Conservation (phyloP, 257 asterid genomes). For the Osmanthus fragrans region DNA sequence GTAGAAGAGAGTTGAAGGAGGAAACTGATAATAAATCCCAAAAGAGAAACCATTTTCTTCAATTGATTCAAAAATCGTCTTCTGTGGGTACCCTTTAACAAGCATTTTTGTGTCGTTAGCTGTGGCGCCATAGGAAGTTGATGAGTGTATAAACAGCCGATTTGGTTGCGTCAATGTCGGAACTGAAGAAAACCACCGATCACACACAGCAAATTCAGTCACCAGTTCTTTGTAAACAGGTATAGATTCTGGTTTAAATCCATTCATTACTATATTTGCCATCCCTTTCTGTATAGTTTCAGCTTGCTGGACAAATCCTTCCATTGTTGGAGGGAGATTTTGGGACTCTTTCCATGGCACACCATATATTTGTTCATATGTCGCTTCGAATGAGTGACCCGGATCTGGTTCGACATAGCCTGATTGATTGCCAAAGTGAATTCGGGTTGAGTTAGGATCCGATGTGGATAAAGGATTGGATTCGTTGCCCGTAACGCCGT, state of each 20-base stretch:
- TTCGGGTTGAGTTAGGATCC: conserved; percentile 24
- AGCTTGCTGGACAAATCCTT: conserved; percentile 66
- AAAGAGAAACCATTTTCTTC: conserved; percentile 54
- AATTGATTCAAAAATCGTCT: conserved; percentile 69
- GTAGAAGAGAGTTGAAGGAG: conserved; percentile 68
- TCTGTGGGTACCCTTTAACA: conserved; percentile 65
- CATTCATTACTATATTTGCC: conserved; percentile 61
- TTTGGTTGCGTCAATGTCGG: conserved; percentile 86
- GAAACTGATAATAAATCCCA: conserved; percentile 68
- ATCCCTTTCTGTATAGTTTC: conserved; percentile 44
- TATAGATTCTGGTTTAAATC: conserved; percentile 55
- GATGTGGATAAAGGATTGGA: conserved; percentile 49
- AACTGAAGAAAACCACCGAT: conserved; percentile 72
- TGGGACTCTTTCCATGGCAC: conserved; percentile 34
- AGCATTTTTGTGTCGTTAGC: conserved; percentile 37
- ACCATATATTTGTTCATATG: conserved; percentile 58
- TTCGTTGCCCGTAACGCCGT: conserved; percentile 65
- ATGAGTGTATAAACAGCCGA: conserved; percentile 66
- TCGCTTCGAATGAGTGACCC: conserved; percentile 71
- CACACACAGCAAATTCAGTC: conserved; percentile 68
- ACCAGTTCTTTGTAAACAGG: conserved; percentile 57
- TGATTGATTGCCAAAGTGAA: conserved; percentile 30
- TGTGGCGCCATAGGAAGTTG: conserved; percentile 63
- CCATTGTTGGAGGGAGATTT: conserved; percentile 44
- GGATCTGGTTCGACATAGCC: conserved; percentile 57